These are phyloP conservation scores for Collybiopsis confluens DNA, from an alignment of 768 basidiomycete species.

Conservation along the genomic window DNA sequence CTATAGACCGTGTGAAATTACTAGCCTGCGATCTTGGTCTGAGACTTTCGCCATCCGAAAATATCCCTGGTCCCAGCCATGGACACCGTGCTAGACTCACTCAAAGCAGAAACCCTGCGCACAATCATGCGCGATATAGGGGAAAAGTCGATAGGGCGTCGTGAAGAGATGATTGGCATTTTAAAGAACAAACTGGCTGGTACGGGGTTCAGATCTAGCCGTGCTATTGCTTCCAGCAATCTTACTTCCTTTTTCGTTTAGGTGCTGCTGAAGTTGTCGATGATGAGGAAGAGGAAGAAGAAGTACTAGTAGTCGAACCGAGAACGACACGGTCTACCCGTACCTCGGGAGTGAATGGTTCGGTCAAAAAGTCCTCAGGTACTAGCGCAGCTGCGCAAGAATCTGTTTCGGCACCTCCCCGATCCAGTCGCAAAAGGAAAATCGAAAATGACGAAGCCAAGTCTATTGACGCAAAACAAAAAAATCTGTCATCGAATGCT, in stretches of 20 bases:
- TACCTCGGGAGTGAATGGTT: background rate
- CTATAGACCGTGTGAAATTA: no score
- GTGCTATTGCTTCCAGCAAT: background rate
- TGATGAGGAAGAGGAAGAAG: background rate
- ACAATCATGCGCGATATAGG: slow-evolving; percentile 2
- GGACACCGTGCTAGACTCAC: background rate
- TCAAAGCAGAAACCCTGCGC: slow-evolving; percentile 6
- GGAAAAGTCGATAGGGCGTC: background rate
- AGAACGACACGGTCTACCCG: background rate
- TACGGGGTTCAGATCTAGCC: background rate
- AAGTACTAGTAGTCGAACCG: background rate
- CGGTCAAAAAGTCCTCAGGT: background rate
- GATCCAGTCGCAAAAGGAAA: slow-evolving; percentile 1
- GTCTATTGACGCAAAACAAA: background rate
- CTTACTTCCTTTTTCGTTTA: background rate
- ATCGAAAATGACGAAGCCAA: background rate
- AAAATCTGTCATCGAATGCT: background rate
- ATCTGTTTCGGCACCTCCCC: background rate
- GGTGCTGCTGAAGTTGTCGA: no score
- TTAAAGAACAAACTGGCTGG: background rate
- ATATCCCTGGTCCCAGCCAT: no score
- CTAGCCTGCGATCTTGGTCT: no score
- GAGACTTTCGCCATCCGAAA: background rate
- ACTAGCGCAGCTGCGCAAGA: background rate
- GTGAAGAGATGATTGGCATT: background rate